These are phyloP conservation scores for Macrophomina phaseolina DNA, from an alignment of 2,329 filamentous ascomycete species.

Conservation along the genomic window DNA sequence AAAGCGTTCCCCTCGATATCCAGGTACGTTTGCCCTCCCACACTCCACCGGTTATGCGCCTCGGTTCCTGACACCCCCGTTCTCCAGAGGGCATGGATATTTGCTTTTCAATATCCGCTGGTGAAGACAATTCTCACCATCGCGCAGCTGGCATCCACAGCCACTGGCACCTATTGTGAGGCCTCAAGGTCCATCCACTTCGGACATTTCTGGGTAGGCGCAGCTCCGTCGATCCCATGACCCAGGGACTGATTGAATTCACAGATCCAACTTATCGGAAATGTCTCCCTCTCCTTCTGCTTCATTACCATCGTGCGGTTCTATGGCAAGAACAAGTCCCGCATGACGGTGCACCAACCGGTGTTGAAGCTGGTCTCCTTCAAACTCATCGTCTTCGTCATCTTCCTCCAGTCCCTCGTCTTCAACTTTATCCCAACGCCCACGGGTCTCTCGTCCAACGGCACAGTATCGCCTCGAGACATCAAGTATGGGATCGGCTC, in stretches of 20 bases:
- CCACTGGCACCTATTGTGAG: slow-evolving; percentile 34
- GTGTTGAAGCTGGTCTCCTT: slow-evolving; percentile 36
- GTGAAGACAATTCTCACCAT: slow-evolving; percentile 33
- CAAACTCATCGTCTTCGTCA: slow-evolving; percentile 38
- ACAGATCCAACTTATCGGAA: slow-evolving; percentile 34
- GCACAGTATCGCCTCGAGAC: slow-evolving; percentile 30
- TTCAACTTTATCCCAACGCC: slow-evolving; percentile 35
- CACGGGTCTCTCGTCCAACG: slow-evolving; percentile 25
- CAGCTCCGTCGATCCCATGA: slow-evolving; percentile 30
- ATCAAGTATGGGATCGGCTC: slow-evolving; percentile 36
- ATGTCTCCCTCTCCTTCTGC: slow-evolving; percentile 21
- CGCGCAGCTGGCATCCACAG: slow-evolving; percentile 33
- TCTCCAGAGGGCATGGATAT: slow-evolving; percentile 33
- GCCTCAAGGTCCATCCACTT: neutral
- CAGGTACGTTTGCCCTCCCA: slow-evolving; percentile 3
- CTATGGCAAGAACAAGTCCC: slow-evolving; percentile 32
- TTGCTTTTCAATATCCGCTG: slow-evolving; percentile 38
- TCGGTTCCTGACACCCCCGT: slow-evolving; percentile 4
- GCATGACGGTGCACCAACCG: slow-evolving; percentile 24
- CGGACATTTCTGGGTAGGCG: slow-evolving; percentile 22
- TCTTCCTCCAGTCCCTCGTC: slow-evolving; percentile 34
- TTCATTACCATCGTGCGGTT: slow-evolving; percentile 36
- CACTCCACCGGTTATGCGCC: slow-evolving; percentile 13
- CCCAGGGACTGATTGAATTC: slow-evolving; percentile 28
- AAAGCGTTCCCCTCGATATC: neutral